phyloP scores from a whole-genome alignment of 805 yeast genomes.

The Candida taoyuanica region DNA sequence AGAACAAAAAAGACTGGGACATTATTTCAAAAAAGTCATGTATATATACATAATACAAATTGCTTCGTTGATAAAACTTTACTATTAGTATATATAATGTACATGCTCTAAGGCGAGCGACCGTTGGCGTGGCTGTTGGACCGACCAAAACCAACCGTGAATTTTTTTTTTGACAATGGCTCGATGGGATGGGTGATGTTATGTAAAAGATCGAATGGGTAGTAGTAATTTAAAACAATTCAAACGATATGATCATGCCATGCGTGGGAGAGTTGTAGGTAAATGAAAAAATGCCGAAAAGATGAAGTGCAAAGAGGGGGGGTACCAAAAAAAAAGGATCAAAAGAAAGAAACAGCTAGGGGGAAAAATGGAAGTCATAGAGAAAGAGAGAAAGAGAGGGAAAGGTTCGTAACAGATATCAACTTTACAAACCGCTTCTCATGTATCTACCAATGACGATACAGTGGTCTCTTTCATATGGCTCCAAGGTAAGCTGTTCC shows the following conservation, averaged over 20 bases:
- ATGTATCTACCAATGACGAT: constrained; percentile 95
- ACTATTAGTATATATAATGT: background rate
- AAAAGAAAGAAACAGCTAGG: background rate
- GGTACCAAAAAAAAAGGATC: background rate
- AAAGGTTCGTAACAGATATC: too few species aligned
- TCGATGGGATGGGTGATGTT: background rate
- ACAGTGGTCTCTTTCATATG: constrained; percentile 99
- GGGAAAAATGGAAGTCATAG: background rate
- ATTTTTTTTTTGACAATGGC: background rate
- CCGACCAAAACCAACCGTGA: too few species aligned
- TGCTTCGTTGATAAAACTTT: background rate
- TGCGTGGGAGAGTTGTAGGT: background rate
- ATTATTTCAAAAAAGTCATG: too few species aligned
- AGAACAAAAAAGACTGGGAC: too few species aligned
- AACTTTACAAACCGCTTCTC: constrained; percentile 71
- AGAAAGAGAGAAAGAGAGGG: too few species aligned
- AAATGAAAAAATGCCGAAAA: background rate
- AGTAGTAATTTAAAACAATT: constrained; percentile 8
- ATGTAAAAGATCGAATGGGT: background rate
- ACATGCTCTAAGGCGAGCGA: too few species aligned
- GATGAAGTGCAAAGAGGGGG: constrained; percentile 1
- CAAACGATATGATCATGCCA: constrained; percentile 2
- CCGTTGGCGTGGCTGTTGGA: too few species aligned
- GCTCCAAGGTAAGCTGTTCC: constrained; percentile 98
- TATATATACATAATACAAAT: too few species aligned